Evolutionary conservation across 129 eudicot genomes (phyloP), one percentile per base, ranked within the genome.

Genomic region (Oenanthe sinensis): DNA sequence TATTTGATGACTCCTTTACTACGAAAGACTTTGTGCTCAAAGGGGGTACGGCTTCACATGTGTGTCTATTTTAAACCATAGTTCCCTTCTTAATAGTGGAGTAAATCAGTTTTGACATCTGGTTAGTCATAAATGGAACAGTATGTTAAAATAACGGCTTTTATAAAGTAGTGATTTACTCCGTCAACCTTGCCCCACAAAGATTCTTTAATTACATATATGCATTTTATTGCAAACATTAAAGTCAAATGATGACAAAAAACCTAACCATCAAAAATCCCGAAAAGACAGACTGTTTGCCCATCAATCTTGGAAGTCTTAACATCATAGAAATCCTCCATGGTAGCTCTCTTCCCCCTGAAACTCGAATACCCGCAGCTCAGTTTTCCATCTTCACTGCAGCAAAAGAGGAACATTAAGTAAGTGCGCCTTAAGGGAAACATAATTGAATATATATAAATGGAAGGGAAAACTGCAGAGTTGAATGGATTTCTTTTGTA

Each of bases 311-410:
- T 86, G 91, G 91, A 84, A 74, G 86, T 88, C 82, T 93, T 91
- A 40, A 93, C 74, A 79, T 93, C 98, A 83, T 79, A 93, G 81
- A 87, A 93, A 75, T 93, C 98, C 87, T 93, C 97, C 98, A 93
- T 93, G 88, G 84, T 91, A 72, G 90, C 91, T 82, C 98, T 91
- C 81, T 90, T 93, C 68, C 98, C 98, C 86, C 94, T 88, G 78
- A 90, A 90, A 85, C 98, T 93, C 72, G 98, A 86, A 77, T 87
- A 93, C 26, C 97, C 98, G 60, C 91, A 90, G 52, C 97, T 86
- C 81, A 93, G 71, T 76, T 81, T 91, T 80, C 97, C 98, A 81
- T 93, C 96, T 80, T 93, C 95, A 79, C 98, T 93, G 97, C 49
- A 46, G 75, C 77, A 17, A 50, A 50, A 50, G 58, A 50, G 58